Evolutionary conservation across 768 basidiomycete genomes (phyloP), one percentile per base, ranked within the genome.

Genomic region (Glaciozyma martinii): DNA sequence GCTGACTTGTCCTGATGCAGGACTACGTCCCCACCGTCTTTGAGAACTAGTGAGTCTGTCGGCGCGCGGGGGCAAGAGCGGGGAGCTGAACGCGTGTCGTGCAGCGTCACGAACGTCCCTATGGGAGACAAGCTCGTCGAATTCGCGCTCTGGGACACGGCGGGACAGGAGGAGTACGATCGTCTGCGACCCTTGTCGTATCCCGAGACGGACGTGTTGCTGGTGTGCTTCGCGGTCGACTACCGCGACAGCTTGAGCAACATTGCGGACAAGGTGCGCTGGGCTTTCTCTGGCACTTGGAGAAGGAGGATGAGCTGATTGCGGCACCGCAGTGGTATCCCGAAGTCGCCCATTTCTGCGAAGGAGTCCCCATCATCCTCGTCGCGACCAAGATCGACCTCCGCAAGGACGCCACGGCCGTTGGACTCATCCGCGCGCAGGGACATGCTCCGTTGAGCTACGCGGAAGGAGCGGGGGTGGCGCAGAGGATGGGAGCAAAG

Each of bases 61-160:
- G 27, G 9, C 10, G 9, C 3, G 49, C 12, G n/a, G 5, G 49
- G n/a, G 49, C 5, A 29, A n/a, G n/a, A 25, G 49, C 27, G n/a
- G 13, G 49, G 10, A 21, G 46, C 21, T 25, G 46, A 25, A 19
- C 7, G 13, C 21, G 19, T 5, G 21, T 47, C 12, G 87, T 87
- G 71, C 93, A 93, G 80, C 89, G 93, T 77, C 89, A 94, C 73
- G 90, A 97, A 80, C 83, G 94, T 76, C 88, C 92, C 56, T 79
- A 90, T 93, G 30, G 30, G 32, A 2, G 6, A 15, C 29, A 92
- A 91, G 78, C 80, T 88, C 25, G 85, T 99, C 66, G 90, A 95
- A 74, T 83, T 99, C 50, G 94, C 95, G n/a, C 81, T 99, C 23
- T 99, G 95, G 95, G 95, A 98, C 89, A 98, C 95, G 61, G 94